Evolutionary conservation across 2,329 filamentous ascomycete species (phyloP), one percentile per base, ranked within the genome.

Genomic region (Neurospora sp.): DNA sequence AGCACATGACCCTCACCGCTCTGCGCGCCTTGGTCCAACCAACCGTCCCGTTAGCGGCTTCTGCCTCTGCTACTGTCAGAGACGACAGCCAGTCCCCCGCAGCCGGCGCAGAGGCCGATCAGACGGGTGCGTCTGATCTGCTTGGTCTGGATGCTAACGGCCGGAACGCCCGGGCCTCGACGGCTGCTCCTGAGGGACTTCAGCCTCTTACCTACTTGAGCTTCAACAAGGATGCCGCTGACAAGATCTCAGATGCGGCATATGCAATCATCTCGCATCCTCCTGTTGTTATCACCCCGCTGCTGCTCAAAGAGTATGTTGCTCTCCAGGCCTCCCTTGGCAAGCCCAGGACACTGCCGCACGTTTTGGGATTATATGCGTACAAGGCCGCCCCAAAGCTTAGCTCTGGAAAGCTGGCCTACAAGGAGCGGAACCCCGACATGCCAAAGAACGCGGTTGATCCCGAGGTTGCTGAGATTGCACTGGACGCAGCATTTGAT

Each of bases 331-430:
- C 89, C 37, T 85, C 89, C 11, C 86, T 98, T 62, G 87, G 88
- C 72, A 88, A 86, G 70, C 89, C 93, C 2, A 88, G 92, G 73
- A 89, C 91, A 65, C 87, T 98, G 72, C 93, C 95, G 6, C 87
- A 90, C 71, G 88, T 93, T 57, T 91, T 99, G 77, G 83, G 89
- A 69, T 85, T 97, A 68, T 98, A 95, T 78, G 92, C 92, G 67
- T 87, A 88, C 74, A 99, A 98, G 80, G 91, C 92, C 10, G 83
- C 89, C 72, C 91, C 93, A 2, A 81, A 85, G 67, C 83, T 88
- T 75, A 84, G 84, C 67, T 84, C 86, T 19, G 86, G 85, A 17
- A 85, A 86, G 8, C 82, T 92, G 68, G 81, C 81, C 72, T 92
- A 89, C 76, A 83, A 82, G 52, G 78, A 83, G 67, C 87, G 87